Conservation (phyloP, 2,329 filamentous ascomycete genomes). For the Xylaria multiplex region DNA sequence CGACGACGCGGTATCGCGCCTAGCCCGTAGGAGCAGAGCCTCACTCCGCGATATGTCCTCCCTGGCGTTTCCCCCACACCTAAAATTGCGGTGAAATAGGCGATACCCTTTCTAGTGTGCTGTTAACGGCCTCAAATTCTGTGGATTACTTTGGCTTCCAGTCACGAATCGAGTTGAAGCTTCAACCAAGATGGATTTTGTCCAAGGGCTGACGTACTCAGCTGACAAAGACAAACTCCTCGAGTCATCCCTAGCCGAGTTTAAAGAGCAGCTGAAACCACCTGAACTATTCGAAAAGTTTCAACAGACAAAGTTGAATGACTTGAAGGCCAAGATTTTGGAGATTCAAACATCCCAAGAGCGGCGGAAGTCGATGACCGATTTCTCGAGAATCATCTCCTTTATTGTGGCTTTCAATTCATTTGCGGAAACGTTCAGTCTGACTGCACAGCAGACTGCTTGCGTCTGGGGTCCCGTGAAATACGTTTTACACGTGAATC, state of each 20-base stretch:
- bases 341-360: constrained; percentile 45
- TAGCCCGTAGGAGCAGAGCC: not conserved
- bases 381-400: constrained; percentile 43
- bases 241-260: constrained; percentile 1
- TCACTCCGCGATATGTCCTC: not conserved
- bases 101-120: not conserved
- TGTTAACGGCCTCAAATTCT: not conserved
- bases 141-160: no score
- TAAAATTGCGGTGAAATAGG: constrained; percentile 6
- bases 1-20: not conserved
- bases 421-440: constrained; percentile 30
- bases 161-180: not conserved
- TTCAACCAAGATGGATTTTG: not conserved
- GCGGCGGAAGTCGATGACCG: constrained; percentile 43
- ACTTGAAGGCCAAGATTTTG: constrained; percentile 42
- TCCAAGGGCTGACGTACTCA: not conserved
- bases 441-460: constrained; percentile 28
- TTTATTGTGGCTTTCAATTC: constrained; percentile 41
- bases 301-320: constrained; percentile 26
- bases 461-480: constrained; percentile 48
- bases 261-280: constrained; percentile 31
- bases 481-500: constrained; percentile 41
- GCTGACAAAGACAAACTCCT: not conserved
- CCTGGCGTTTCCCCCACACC: not conserved
- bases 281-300: constrained; percentile 33